These are phyloP conservation scores for Ceratocystis destructans DNA, from an alignment of 2,329 filamentous ascomycete genomes.

Conservation along the genomic window DNA sequence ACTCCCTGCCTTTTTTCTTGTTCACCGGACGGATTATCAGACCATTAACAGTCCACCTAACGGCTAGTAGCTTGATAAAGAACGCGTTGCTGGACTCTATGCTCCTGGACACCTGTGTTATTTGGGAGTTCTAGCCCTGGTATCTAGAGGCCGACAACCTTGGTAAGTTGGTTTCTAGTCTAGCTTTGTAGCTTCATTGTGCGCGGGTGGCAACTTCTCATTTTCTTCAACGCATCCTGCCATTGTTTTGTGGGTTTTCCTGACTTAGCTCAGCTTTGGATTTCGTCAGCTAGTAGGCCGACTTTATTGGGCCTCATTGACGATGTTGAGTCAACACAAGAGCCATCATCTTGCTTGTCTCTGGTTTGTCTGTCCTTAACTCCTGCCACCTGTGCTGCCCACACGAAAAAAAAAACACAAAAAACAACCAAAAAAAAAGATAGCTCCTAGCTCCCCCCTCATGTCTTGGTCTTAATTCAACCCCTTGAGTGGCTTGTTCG, in stretches of 20 bases:
- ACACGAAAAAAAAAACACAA: not conserved
- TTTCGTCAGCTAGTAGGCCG: not conserved
- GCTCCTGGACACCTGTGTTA: no score
- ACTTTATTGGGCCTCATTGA: not conserved
- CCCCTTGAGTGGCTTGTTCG: slow-evolving; percentile 1
- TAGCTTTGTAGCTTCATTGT: not conserved
- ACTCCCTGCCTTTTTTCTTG: not conserved
- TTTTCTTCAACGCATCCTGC: slow-evolving; percentile 5
- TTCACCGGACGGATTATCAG: not conserved
- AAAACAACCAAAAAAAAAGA: not conserved
- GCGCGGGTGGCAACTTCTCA: not conserved
- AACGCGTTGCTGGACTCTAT: no score
- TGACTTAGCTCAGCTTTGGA: not conserved
- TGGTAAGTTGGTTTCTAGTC: not conserved
- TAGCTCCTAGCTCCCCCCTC: not conserved
- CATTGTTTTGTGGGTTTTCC: slow-evolving; percentile 1
- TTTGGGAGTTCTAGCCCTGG: no score
- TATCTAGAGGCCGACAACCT: not conserved
- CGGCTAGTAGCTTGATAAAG: not conserved
- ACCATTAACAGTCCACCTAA: not conserved
- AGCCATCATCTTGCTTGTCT: not conserved
- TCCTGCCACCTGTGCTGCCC: not conserved
- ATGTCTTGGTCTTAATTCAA: not conserved
- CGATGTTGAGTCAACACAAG: not conserved
- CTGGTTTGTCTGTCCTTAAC: not conserved